Evolutionary conservation across 116 monocot species (phyloP).

Genomic region (Zostera marina): DNA sequence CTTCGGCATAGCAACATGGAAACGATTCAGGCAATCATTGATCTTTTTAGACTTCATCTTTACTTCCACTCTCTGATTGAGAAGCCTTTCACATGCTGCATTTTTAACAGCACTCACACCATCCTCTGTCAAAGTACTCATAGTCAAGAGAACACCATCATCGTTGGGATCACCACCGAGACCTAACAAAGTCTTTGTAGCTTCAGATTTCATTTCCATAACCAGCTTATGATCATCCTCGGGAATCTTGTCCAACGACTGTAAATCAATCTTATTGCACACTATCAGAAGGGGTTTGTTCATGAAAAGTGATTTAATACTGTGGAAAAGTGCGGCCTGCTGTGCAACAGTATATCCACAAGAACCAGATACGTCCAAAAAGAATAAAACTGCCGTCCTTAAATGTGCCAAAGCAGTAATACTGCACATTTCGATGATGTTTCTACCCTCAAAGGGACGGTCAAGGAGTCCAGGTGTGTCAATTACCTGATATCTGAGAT

Average conservation of each 20-base stretch:
- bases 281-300: conserved; percentile 63
- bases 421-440: conserved; percentile 80
- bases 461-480: conserved; percentile 67
- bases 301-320: conserved; percentile 62
- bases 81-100: conserved; percentile 55
- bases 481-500: conserved; percentile 64
- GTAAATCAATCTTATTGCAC: conserved; percentile 75
- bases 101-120: conserved; percentile 62
- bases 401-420: conserved; percentile 60
- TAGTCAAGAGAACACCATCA: conserved; percentile 32
- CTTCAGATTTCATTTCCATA: conserved; percentile 52
- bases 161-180: conserved; percentile 31
- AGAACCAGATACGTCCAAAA: conserved; percentile 58
- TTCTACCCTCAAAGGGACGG: conserved; percentile 61
- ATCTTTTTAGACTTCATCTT: conserved; percentile 83
- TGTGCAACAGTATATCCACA: conserved; percentile 53
- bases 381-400: conserved; percentile 51
- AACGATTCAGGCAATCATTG: conserved; percentile 44
- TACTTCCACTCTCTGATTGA: conserved; percentile 51
- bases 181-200: conserved; percentile 30
- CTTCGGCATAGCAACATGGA: conserved; percentile 63
- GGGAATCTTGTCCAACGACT: conserved; percentile 34
- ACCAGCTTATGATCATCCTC: conserved; percentile 63
- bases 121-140: conserved; percentile 69
- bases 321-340: conserved; percentile 72